phyloP scores from a whole-genome alignment of 768 basidiomycete genomes.

The Mycena capillaripes region DNA sequence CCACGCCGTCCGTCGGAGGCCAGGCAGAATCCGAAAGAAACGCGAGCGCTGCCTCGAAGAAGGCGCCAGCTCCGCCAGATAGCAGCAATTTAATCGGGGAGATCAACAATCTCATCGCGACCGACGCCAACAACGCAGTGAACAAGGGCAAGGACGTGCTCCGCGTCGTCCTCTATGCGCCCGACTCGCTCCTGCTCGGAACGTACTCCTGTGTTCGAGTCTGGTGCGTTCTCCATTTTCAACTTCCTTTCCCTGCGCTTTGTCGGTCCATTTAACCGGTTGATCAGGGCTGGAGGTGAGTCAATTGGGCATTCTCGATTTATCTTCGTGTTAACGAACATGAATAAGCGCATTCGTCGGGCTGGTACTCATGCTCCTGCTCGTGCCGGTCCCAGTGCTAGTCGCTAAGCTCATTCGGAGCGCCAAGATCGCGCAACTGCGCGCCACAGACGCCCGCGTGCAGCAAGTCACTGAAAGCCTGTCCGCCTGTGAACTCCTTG shows the following conservation, averaged over 20 bases:
- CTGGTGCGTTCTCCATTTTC: slow-evolving; percentile 43
- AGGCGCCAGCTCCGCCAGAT: slow-evolving; percentile 30
- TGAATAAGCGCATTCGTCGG: slow-evolving; percentile 57
- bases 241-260: slow-evolving; percentile 36
- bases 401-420: slow-evolving; percentile 52
- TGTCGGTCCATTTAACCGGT: slow-evolving; percentile 51
- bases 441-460: slow-evolving; percentile 61
- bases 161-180: slow-evolving; percentile 18
- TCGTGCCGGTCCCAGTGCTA: slow-evolving; percentile 59
- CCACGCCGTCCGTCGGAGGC: no score
- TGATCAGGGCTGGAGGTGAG: slow-evolving; percentile 57
- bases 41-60: neutral
- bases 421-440: slow-evolving; percentile 55
- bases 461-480: slow-evolving; percentile 59
- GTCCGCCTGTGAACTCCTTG: slow-evolving; percentile 44
- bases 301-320: neutral
- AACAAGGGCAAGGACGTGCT: slow-evolving; percentile 23
- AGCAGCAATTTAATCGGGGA: slow-evolving; percentile 70
- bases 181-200: slow-evolving; percentile 32
- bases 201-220: slow-evolving; percentile 43
- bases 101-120: slow-evolving; percentile 82
- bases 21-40: neutral
- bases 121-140: slow-evolving; percentile 54
- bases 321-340: slow-evolving; percentile 28
- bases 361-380: slow-evolving; percentile 54